phyloP scores from a whole-genome alignment of 2,329 filamentous ascomycete genomes.

The Talaromyces sp. region DNA sequence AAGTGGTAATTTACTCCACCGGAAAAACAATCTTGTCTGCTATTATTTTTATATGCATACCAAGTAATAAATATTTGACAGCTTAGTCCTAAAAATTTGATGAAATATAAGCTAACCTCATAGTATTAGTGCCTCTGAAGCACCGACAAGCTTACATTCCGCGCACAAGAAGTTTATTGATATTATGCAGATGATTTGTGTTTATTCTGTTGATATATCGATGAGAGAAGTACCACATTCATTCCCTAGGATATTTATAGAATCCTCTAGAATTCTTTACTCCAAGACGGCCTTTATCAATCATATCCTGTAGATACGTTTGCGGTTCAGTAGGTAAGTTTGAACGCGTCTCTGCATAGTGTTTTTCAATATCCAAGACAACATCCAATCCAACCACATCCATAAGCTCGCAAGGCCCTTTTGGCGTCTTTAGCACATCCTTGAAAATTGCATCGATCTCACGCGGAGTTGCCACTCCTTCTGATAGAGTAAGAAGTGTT shows the following conservation, averaged over 20 bases:
- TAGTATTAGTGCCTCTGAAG: too few species aligned
- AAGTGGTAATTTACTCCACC: too few species aligned
- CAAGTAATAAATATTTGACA: too few species aligned
- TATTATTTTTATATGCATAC: too few species aligned
- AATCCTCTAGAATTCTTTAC: conserved; percentile 29
- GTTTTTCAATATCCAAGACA: conserved; percentile 35
- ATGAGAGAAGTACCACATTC: background rate
- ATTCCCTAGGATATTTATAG: conserved; percentile 22
- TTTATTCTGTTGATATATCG: background rate
- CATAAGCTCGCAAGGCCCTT: conserved; percentile 37
- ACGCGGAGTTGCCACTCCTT: conserved; percentile 29
- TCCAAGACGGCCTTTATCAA: conserved; percentile 27
- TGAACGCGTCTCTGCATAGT: conserved; percentile 29
- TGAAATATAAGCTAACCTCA: too few species aligned
- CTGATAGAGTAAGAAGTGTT: conserved; percentile 27
- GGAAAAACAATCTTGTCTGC: too few species aligned
- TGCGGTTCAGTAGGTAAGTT: conserved; percentile 26
- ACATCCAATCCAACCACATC: conserved; percentile 38
- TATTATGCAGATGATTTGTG: too few species aligned
- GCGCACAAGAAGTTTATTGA: too few species aligned
- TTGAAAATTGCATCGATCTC: conserved; percentile 36
- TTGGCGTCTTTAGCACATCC: conserved; percentile 28
- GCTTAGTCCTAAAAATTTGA: too few species aligned
- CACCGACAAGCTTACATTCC: too few species aligned
- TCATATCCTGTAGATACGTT: conserved; percentile 25